A percentile compares a stretch with the other conserved stretches of the same genome.
phyloP scores from a whole-genome alignment of 192 early-diverging fungal genomes.

The Rhizophagus clarus region DNA sequence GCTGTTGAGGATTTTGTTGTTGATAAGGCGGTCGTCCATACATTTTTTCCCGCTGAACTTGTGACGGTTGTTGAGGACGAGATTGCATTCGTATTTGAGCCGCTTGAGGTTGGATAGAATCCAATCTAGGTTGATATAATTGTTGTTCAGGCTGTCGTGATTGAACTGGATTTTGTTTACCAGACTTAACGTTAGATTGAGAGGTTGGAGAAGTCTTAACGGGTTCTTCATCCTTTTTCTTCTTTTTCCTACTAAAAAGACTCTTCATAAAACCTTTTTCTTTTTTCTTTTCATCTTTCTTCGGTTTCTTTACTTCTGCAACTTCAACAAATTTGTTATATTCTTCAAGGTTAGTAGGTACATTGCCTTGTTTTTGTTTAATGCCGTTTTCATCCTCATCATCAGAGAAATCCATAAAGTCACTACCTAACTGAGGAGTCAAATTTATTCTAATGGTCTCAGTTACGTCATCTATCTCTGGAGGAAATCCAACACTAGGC shows the following conservation, averaged over 20 bases:
- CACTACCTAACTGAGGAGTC: slow-evolving; percentile 23
- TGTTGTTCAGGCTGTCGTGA: neutral
- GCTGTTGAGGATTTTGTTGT: neutral
- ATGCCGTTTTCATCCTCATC: slow-evolving; percentile 1
- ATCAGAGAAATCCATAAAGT: slow-evolving; percentile 31
- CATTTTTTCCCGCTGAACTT: neutral
- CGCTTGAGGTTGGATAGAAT: neutral
- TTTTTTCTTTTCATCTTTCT: slow-evolving; percentile 37
- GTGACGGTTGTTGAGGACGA: neutral
- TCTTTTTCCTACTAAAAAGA: slow-evolving; percentile 23
- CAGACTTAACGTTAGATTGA: neutral
- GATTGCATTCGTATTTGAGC: neutral
- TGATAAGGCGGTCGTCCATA: neutral
- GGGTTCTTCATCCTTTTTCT: neutral
- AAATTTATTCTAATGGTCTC: neutral
- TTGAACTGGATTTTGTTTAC: neutral
- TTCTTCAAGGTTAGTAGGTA: neutral
- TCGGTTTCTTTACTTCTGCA: slow-evolving; percentile 37
- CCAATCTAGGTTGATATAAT: neutral
- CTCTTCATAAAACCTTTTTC: slow-evolving; percentile 15
- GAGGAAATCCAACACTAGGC: neutral
- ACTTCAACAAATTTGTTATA: slow-evolving; percentile 27
- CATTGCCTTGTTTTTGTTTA: slow-evolving; percentile 17
- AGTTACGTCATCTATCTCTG: neutral
- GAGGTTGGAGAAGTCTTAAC: neutral